phyloP scores from a whole-genome alignment of 164 flowering plant genomes.

The Vitis riparia region DNA sequence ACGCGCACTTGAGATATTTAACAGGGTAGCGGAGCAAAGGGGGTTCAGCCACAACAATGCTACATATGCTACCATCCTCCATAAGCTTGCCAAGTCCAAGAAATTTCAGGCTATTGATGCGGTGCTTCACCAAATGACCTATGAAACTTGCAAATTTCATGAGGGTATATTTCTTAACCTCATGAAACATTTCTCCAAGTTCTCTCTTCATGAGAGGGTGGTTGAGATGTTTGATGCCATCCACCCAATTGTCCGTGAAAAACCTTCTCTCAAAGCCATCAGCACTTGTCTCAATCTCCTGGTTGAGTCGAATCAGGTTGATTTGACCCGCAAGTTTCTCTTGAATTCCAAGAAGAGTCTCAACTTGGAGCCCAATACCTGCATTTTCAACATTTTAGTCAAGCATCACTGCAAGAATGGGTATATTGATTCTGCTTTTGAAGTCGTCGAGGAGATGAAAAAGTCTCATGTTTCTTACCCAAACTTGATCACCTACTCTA shows the following conservation, averaged over 20 bases:
- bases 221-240: constrained; percentile 68
- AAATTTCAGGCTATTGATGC: constrained; percentile 75
- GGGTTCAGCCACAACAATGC: constrained; percentile 83
- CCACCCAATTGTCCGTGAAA: constrained; percentile 55
- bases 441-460: constrained; percentile 75
- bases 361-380: constrained; percentile 66
- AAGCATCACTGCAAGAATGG: constrained; percentile 80
- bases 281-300: constrained; percentile 90
- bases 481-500: constrained; percentile 82
- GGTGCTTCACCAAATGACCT: constrained; percentile 71
- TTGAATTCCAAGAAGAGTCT: constrained; percentile 38
- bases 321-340: constrained; percentile 53
- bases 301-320: constrained; percentile 59
- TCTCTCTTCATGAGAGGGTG: constrained; percentile 53
- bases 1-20: constrained; percentile 73
- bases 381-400: constrained; percentile 84
- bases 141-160: constrained; percentile 82
- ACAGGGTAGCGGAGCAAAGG: constrained; percentile 59
- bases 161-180: constrained; percentile 78
- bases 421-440: constrained; percentile 64
- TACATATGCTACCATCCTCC: constrained; percentile 66
- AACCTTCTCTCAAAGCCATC: constrained; percentile 79
- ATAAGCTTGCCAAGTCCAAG: constrained; percentile 66
- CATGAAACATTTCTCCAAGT: constrained; percentile 73
- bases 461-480: constrained; percentile 51